Evolutionary conservation across 768 basidiomycete species (phyloP), one percentile per base, ranked within the genome.

Genomic region (Phaeotremella skinneri): DNA sequence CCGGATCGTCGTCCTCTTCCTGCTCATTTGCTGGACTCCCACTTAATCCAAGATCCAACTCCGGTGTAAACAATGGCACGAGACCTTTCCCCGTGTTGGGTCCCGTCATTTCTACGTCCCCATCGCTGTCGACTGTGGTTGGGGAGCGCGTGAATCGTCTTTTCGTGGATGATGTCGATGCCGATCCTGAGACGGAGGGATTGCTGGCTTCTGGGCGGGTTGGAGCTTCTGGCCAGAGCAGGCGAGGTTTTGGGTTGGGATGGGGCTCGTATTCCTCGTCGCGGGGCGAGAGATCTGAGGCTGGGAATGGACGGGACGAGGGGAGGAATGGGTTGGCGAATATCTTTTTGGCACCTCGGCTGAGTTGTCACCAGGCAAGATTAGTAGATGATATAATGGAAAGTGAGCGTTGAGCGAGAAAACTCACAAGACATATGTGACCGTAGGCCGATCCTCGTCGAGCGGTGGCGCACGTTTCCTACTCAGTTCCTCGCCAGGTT

Each of bases 291-390:
- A 73, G 53, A 17, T 66, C 57, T 9, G 68, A 55, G 31, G 49
- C 50, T 0, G 59, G 59, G 27, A 67, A 63, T n/a, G 45, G 49
- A 16, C 39, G 34, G 13, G 26, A 43, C 32, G 52, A 50, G 39
- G 11, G 58, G 41, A 52, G 55, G 57, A 57, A 73, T n/a, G 57
- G 71, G 59, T 73, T 73, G 26, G 65, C 66, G 52, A 69, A 73
- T 0, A 66, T 59, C 49, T 68, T 69, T 37, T 73, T 73, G 2
- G 68, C 37, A 7, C 71, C 71, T 55, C 71, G 45, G 57, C 43
- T 45, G 21, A 20, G 23, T 45, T n/a, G 37, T 39, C 11, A 39
- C n/a, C n/a, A n/a, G 37, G 9, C n/a, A 9, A 13, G 13, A 21
- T 45, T 45, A 45, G 43, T 20, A 14, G 43, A 13, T 7, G 13